Conservation (phyloP, 768 basidiomycete genomes). For the Boletus sp. region DNA sequence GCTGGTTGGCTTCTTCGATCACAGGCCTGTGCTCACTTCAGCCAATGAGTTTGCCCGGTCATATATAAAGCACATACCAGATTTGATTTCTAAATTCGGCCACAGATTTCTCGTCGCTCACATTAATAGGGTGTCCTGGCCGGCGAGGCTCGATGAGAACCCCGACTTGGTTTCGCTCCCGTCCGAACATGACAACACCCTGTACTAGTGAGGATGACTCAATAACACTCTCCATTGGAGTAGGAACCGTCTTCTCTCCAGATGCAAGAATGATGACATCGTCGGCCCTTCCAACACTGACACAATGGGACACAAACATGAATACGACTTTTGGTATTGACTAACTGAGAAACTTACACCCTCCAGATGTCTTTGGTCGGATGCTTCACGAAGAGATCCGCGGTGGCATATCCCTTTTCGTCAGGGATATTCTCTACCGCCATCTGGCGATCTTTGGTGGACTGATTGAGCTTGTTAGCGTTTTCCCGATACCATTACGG, state of each 20-base stretch:
- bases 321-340: background rate
- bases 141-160: slow-evolving; percentile 32
- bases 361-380: slow-evolving; percentile 41
- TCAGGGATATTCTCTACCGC: slow-evolving; percentile 39
- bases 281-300: slow-evolving; percentile 35
- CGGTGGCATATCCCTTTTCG: slow-evolving; percentile 40
- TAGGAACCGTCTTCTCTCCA: slow-evolving; percentile 26
- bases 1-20: slow-evolving; percentile 45
- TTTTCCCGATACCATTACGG: background rate
- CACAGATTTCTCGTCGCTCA: slow-evolving; percentile 21
- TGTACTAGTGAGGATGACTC: slow-evolving; percentile 18
- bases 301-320: background rate
- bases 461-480: background rate
- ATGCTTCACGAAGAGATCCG: slow-evolving; percentile 45
- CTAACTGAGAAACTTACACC: slow-evolving; percentile 18
- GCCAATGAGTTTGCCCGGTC: background rate
- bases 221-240: slow-evolving; percentile 29
- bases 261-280: slow-evolving; percentile 32
- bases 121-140: slow-evolving; percentile 19
- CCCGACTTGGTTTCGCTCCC: slow-evolving; percentile 32
- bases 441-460: background rate
- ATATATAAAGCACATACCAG: slow-evolving; percentile 20
- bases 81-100: slow-evolving; percentile 30
- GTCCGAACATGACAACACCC: slow-evolving; percentile 35
- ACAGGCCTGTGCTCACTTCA: slow-evolving; percentile 27